phyloP scores from a whole-genome alignment of 768 basidiomycete genomes.

The Calocybe cyanea region DNA sequence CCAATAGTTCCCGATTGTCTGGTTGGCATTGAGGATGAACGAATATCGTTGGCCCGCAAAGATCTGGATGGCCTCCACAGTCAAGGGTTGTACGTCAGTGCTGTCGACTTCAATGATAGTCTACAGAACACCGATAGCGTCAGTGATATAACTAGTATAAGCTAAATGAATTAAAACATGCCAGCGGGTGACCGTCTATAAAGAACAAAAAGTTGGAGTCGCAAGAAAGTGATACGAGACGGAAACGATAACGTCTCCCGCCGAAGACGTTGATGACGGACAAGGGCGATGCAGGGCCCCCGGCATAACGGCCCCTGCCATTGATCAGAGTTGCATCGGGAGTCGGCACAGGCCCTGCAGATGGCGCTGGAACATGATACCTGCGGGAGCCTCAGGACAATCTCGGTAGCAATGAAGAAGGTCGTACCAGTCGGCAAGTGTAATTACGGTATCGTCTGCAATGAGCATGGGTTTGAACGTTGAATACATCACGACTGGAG shows the following conservation, averaged over 20 bases:
- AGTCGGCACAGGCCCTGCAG: conserved; percentile 2
- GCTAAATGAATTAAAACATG: conserved; percentile 10
- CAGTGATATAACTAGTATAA: no score
- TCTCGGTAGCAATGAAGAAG: not conserved
- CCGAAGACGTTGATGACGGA: conserved; percentile 35
- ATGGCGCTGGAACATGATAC: conserved; percentile 15
- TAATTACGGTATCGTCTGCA: conserved; percentile 23
- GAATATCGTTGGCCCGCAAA: conserved; percentile 34
- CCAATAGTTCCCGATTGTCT: conserved; percentile 9
- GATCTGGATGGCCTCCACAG: conserved; percentile 21
- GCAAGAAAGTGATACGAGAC: conserved; percentile 37
- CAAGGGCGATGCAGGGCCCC: conserved; percentile 32
- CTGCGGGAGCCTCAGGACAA: not conserved
- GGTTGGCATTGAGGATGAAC: conserved; percentile 32
- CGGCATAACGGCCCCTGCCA: conserved; percentile 34
- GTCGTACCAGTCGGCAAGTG: conserved; percentile 28
- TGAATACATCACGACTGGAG: not conserved
- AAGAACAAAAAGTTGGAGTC: conserved; percentile 26
- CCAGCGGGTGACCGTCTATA: conserved; percentile 28
- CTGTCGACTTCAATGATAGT: conserved; percentile 17
- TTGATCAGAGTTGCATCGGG: conserved; percentile 25
- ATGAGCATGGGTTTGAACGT: conserved; percentile 4
- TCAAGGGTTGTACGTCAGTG: not conserved
- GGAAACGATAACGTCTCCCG: conserved; percentile 42
- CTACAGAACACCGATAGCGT: conserved; percentile 20